A percentile compares a stretch with the other conserved stretches of the same genome.
Evolutionary conservation across 148 eudicot species (phyloP).

Genomic region (Rhododendron kiyosumense): DNA sequence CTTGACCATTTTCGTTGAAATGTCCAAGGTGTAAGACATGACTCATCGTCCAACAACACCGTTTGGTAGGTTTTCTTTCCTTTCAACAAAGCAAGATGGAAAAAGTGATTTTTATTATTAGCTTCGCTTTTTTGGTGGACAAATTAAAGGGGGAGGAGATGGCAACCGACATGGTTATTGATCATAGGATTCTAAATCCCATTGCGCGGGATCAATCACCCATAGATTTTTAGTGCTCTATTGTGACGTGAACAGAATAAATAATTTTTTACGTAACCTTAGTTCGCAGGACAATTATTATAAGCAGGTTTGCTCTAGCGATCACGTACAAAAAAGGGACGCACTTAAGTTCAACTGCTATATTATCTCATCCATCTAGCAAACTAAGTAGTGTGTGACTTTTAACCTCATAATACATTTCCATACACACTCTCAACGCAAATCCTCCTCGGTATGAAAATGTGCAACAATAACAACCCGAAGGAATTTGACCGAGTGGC

Average conservation of each 20-base stretch:
- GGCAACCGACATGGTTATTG: background rate
- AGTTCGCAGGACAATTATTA: background rate
- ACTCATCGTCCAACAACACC: background rate
- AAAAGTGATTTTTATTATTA: background rate
- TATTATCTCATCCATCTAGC: too few species aligned
- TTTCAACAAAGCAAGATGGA: background rate
- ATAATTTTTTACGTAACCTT: too few species aligned
- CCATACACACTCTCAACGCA: too few species aligned
- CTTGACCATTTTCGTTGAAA: too few species aligned
- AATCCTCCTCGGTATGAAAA: too few species aligned
- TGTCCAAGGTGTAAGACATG: background rate
- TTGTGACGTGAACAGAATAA: background rate
- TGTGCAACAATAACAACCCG: too few species aligned
- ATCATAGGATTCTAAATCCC: background rate
- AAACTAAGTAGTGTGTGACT: too few species aligned
- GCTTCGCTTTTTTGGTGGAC: background rate
- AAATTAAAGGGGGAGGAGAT: background rate
- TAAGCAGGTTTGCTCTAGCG: background rate
- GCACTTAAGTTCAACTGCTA: too few species aligned
- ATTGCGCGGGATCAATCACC: background rate
- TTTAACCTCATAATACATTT: too few species aligned
- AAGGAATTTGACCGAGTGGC: too few species aligned
- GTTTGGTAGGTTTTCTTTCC: background rate
- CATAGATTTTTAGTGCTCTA: background rate
- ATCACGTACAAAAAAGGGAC: background rate